Base-by-base conservation (phyloP, 495 filamentous ascomycete species). In the Immersiella caudata region DNA sequence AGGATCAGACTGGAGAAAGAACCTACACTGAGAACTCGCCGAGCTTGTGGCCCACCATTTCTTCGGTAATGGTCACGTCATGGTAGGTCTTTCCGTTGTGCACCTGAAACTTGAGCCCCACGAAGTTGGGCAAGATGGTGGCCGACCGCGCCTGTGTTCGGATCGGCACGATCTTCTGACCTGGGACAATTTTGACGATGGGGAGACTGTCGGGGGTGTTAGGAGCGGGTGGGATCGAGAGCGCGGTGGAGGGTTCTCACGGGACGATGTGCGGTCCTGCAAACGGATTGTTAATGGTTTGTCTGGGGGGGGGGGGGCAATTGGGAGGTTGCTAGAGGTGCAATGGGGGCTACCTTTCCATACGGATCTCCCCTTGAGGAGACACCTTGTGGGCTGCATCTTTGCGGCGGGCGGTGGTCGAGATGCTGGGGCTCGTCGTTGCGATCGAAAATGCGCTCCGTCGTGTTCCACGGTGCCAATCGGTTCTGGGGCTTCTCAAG, bases 21-120 rank as follows among this genome's bases (percentile, higher is more conserved):
- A 89, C 94, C 78, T 87, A 97, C 93, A 86, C 73, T 68, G 93
- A 87, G 79, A 97, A 99, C 82, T 98, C 96, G 68, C 95, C 95
- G 74, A 99, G 83, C 80, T 98, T 99, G 78, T 96, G 90, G 51
- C 96, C 95, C 18, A 99, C 96, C 96, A 99, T 98, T 75, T 98
- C 93, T 79, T 97, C 94, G 50, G 93, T 97, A 67, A 99, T 90
- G 56, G 83, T 83, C 33, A 98, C 82, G 76, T 98, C 96, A 67
- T 91, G 77, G 75, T 99, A 99, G 1, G 84, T 87, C 85, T 97
- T 98, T 70, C 95, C 95, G 78, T 97, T 98, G 75, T 99, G 91
- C 22, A 99, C 87, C 74, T 94, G 91, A 79, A 98, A 99, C 73
- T 87, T 90, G 70, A 96, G 82, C 7, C 95, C 96, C 27, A 99